Evolutionary conservation across 1,139 yeast genomes (phyloP).

Genomic region (Saccharomyces uvarum): DNA sequence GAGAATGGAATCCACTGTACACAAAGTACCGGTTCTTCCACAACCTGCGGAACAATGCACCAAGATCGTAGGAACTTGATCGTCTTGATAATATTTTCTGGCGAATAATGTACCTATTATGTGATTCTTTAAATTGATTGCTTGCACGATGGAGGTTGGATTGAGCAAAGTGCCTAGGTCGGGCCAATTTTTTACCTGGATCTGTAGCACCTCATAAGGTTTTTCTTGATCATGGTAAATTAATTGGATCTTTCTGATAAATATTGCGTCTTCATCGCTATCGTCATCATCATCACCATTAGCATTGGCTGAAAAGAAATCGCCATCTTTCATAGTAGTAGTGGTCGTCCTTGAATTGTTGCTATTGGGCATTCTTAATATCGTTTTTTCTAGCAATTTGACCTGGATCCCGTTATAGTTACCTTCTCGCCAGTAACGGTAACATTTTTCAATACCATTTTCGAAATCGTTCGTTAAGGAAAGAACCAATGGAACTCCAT

Average conservation of each 20-base stretch:
- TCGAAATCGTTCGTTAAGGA: conserved; percentile 57
- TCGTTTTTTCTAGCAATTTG: conserved; percentile 17
- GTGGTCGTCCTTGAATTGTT: background rate
- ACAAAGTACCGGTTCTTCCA: conserved; percentile 83
- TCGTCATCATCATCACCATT: background rate
- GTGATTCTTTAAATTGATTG: conserved; percentile 29
- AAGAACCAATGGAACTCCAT: conserved; percentile 54
- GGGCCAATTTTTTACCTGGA: conserved; percentile 73
- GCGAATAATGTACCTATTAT: conserved; percentile 20
- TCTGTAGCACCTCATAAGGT: conserved; percentile 43
- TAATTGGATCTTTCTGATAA: conserved; percentile 36
- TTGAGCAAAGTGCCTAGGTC: conserved; percentile 54
- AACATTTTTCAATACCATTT: conserved; percentile 49
- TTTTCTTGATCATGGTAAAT: conserved; percentile 24
- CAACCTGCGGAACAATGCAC: conserved; percentile 91
- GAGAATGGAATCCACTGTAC: conserved; percentile 53
- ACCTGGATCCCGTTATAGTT: conserved; percentile 26
- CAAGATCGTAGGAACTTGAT: conserved; percentile 39
- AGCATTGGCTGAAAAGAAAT: background rate
- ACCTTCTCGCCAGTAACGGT: conserved; percentile 45
- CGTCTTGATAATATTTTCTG: conserved; percentile 15
- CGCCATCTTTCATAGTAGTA: background rate
- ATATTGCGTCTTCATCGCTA: conserved; percentile 7
- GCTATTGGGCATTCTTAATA: background rate
- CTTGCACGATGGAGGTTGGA: conserved; percentile 31